Evolutionary conservation across 2,329 filamentous ascomycete genomes (phyloP).

Genomic region (Calycina marina): DNA sequence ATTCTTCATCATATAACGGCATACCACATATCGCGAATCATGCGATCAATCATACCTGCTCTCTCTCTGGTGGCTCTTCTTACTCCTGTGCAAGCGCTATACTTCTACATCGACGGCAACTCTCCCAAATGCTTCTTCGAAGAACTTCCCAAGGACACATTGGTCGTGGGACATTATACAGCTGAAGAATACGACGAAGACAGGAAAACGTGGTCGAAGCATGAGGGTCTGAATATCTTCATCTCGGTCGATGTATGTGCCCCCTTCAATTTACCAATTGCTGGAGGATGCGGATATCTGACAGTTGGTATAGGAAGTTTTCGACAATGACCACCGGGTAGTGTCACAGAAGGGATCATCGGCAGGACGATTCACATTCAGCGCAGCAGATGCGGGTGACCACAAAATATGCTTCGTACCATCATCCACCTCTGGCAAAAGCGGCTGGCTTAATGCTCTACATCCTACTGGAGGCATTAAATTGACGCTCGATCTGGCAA

Average conservation of each 20-base stretch:
- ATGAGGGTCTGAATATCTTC: slow-evolving; percentile 66
- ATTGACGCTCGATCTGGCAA: slow-evolving; percentile 76
- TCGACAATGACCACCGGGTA: slow-evolving; percentile 95
- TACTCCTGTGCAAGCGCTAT: slow-evolving; percentile 62
- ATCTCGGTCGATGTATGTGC: slow-evolving; percentile 70
- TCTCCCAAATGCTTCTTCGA: slow-evolving; percentile 94
- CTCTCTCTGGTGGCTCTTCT: slow-evolving; percentile 46
- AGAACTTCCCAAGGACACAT: slow-evolving; percentile 90
- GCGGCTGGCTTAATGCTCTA: slow-evolving; percentile 56
- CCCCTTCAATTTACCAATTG: slow-evolving; percentile 3
- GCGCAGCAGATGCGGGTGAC: slow-evolving; percentile 83
- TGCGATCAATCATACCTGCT: slow-evolving; percentile 49
- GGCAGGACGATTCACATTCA: slow-evolving; percentile 86
- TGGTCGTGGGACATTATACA: slow-evolving; percentile 86
- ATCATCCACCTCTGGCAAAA: slow-evolving; percentile 52
- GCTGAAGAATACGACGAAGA: slow-evolving; percentile 73
- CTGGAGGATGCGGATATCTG: neutral
- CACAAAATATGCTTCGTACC: slow-evolving; percentile 93
- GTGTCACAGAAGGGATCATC: slow-evolving; percentile 69
- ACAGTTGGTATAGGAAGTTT: slow-evolving; percentile 49
- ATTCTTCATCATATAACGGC: no score
- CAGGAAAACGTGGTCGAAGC: slow-evolving; percentile 51
- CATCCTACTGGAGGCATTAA: slow-evolving; percentile 63
- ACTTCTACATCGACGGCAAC: slow-evolving; percentile 87
- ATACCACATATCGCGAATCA: slow-evolving; percentile 20